These are phyloP conservation scores for Fagus crenata DNA, from an alignment of 306 rosid species.

Conservation along the genomic window DNA sequence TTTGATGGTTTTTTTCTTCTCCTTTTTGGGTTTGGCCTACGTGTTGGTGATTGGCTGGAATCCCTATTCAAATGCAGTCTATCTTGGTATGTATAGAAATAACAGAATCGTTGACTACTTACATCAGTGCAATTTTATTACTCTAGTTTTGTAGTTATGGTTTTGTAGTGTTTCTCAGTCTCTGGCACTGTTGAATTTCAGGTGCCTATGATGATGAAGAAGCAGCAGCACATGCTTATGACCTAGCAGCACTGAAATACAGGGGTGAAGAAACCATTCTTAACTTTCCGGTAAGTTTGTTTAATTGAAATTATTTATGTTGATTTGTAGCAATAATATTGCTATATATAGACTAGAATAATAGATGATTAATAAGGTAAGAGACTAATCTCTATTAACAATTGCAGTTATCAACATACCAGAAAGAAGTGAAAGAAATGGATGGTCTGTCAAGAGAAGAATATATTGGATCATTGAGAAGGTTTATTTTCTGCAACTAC, in stretches of 20 bases:
- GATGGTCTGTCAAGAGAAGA: conserved; percentile 85
- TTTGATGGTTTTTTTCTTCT: background rate
- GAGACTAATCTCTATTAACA: background rate
- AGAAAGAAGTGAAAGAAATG: conserved; percentile 72
- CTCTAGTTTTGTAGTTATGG: too few relatives aligned
- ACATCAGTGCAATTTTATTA: too few relatives aligned
- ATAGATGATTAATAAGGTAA: background rate
- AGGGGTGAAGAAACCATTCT: conserved; percentile 88
- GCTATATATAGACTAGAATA: background rate
- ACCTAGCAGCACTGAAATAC: conserved; percentile 95
- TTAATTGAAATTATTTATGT: background rate
- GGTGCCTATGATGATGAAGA: conserved; percentile 96
- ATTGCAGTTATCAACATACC: conserved; percentile 54
- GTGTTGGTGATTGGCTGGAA: background rate
- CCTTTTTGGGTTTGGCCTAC: conserved; percentile 3
- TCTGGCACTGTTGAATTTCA: conserved; percentile 26
- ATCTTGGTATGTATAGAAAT: conserved; percentile 55
- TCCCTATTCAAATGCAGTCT: conserved; percentile 44
- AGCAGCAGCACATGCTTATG: conserved; percentile 97
- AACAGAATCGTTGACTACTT: too few relatives aligned
- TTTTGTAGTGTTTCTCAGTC: background rate
- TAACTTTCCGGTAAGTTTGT: conserved; percentile 66
- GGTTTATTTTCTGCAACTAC: conserved; percentile 34
- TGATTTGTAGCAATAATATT: background rate
- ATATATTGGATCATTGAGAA: conserved; percentile 86